A percentile compares a stretch with the other conserved stretches of the same genome.
phyloP scores from a whole-genome alignment of 441 rosid genomes.

The Erodium trifolium region DNA sequence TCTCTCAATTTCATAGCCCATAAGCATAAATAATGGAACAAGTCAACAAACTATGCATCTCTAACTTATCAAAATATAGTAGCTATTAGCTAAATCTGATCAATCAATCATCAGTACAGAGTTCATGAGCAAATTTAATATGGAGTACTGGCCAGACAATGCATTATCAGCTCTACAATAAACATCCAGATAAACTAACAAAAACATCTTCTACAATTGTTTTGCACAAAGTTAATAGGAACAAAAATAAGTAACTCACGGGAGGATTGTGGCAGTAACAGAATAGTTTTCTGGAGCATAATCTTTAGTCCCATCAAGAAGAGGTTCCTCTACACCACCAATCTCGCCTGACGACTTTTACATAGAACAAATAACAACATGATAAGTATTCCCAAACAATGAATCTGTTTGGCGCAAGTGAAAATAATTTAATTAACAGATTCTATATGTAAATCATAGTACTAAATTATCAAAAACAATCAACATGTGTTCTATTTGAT shows the following conservation, averaged over 20 bases:
- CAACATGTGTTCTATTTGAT: not conserved
- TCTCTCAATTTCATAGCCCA: not conserved
- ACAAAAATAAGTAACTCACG: slow-evolving; percentile 41
- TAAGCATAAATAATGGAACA: not conserved
- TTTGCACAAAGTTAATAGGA: too few relatives aligned
- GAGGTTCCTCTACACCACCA: slow-evolving; percentile 47
- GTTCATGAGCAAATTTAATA: not conserved
- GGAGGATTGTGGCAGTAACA: slow-evolving; percentile 50
- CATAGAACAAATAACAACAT: slow-evolving; percentile 13
- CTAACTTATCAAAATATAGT: not conserved
- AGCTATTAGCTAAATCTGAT: not conserved
- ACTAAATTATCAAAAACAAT: not conserved
- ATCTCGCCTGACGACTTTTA: slow-evolving; percentile 66
- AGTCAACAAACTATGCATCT: not conserved
- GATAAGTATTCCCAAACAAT: slow-evolving; percentile 5
- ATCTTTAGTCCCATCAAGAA: slow-evolving; percentile 34
- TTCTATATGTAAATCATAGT: not conserved
- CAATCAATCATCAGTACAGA: not conserved
- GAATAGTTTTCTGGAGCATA: slow-evolving; percentile 50
- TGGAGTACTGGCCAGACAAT: not conserved
- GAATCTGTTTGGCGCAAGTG: not conserved
- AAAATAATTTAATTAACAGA: not conserved
- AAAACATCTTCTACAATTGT: not conserved
- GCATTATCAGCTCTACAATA: not conserved
- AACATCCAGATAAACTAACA: not conserved